Evolutionary conservation across 495 filamentous ascomycete genomes (phyloP), one percentile per base, ranked within the genome.

Genomic region (Aspergillus cristatus): DNA sequence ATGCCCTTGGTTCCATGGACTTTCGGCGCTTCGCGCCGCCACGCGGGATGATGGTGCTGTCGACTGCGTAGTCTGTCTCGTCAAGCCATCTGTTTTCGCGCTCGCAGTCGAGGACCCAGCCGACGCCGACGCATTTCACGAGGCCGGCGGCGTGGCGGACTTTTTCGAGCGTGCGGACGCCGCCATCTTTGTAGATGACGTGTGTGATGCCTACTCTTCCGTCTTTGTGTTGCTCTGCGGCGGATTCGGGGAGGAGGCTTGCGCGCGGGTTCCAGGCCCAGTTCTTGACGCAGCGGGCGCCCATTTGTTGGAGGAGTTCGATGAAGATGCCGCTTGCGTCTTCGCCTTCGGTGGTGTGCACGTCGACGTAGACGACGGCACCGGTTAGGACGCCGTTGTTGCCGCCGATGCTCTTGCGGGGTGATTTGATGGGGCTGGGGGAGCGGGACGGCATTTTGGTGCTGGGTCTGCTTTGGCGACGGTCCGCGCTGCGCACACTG

Each of bases 121-220:
- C 79, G 31, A 90, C 84, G 26, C 85, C 84, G 18, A 94, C 86
- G 56, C 85, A 91, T 42, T 80, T 74, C 6, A 94, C 84, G 14
- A 83, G 67, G 1, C 84, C 86, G 14, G 73, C 70, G 22, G 76
- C 79, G 43, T 82, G 72, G 36, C 79, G 70, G 6, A 93, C 85
- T 57, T 94, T 96, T 56, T 95, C 82, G 36, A 96, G 55, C 0
- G 90, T 96, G 24, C 83, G 74, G 37, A 85, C 77, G 7, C 81
- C 81, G 29, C 91, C 91, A 60, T 95, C 91, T 51, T 96, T 96
- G 63, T 84, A 98, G 1, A 98, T 78, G 1, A 98, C 84, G 50
- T 98, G 91, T 3, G 91, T 98, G 51, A 96, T 88, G 2, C 84
- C 85, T 22, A 93, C 67, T 54, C 79, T 85, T 7, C 58, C 45